These are phyloP conservation scores for Linnemannia hyalina DNA, from an alignment of 192 early-diverging fungal genomes.

Conservation along the genomic window DNA sequence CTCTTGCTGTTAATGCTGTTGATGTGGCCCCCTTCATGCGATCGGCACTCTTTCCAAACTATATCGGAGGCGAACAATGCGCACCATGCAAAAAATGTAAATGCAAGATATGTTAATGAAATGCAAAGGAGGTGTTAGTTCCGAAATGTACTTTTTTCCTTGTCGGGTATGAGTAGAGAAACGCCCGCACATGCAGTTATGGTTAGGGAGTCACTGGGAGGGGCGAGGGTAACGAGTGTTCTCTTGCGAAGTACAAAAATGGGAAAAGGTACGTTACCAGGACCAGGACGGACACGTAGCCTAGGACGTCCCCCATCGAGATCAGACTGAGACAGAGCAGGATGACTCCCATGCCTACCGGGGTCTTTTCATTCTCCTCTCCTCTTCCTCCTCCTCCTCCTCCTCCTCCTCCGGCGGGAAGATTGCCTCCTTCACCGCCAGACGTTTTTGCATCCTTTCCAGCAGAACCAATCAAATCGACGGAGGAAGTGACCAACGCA, in stretches of 20 bases:
- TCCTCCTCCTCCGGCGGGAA: neutral
- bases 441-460: neutral
- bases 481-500: neutral
- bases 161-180: neutral
- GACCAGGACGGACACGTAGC: conserved; percentile 36
- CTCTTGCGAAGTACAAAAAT: neutral
- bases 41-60: conserved; percentile 43
- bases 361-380: neutral
- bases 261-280: conserved; percentile 18
- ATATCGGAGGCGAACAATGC: neutral
- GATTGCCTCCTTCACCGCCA: neutral
- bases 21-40: conserved; percentile 6
- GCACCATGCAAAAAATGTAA: neutral
- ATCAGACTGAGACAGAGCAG: conserved; percentile 31
- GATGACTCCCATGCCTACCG: conserved; percentile 22
- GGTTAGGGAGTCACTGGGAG: neutral
- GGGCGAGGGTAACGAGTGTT: neutral
- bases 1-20: neutral
- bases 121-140: neutral
- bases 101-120: neutral
- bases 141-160: neutral
- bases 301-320: conserved; percentile 44
- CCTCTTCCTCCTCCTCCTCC: neutral
- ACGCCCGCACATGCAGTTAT: neutral
- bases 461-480: neutral